Percentiles rank a stretch among this genome's conserved stretches.
phyloP scores from a whole-genome alignment of 2,329 filamentous ascomycete species.

The Diatrype stigma region DNA sequence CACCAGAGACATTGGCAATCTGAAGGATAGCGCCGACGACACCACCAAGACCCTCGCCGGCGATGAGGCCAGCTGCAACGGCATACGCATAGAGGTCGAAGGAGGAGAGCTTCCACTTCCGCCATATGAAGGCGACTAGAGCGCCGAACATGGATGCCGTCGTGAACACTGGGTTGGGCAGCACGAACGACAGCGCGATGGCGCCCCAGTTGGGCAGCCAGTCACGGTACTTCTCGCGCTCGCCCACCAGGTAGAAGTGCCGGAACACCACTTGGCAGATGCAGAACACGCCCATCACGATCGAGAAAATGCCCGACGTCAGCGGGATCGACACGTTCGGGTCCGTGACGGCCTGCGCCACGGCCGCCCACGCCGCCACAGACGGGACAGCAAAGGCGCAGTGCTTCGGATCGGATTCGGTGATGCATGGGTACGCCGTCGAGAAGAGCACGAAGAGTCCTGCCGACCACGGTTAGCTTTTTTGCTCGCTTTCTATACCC shows the following conservation, averaged over 20 bases:
- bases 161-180: conserved; percentile 53
- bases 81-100: conserved; percentile 59
- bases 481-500: too few relatives aligned
- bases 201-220: conserved; percentile 62
- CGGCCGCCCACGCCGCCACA: conserved; percentile 62
- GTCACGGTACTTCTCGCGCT: conserved; percentile 47
- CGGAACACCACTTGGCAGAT: conserved; percentile 48
- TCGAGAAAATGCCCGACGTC: conserved; percentile 53
- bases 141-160: conserved; percentile 57
- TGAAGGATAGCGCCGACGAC: conserved; percentile 48
- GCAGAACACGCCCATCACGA: conserved; percentile 50
- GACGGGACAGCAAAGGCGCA: conserved; percentile 62
- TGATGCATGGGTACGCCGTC: conserved; percentile 65
- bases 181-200: conserved; percentile 54
- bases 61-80: conserved; percentile 56
- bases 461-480: too few relatives aligned
- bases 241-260: conserved; percentile 50
- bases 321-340: conserved; percentile 51
- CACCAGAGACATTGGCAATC: conserved; percentile 29
- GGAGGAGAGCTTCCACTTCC: conserved; percentile 44
- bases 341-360: conserved; percentile 58
- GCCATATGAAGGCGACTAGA: conserved; percentile 48
- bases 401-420: conserved; percentile 39
- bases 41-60: conserved; percentile 60
- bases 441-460: conserved; percentile 58